These are phyloP conservation scores for Spathaspora passalidarum DNA, from an alignment of 805 yeast genomes.

Conservation along the genomic window DNA sequence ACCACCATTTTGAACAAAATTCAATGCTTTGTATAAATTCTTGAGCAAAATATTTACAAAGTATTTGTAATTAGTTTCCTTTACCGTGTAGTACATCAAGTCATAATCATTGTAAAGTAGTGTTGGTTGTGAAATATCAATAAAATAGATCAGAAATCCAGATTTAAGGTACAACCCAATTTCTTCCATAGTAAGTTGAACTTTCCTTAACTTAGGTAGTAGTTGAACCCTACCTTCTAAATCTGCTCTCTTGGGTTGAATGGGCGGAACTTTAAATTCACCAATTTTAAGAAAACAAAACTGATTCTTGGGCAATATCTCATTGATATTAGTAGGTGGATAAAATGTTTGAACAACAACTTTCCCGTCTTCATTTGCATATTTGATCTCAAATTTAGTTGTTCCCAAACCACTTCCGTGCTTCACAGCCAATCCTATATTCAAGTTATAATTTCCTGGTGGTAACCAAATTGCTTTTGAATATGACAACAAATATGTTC, in stretches of 20 bases:
- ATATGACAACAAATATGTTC: slow-evolving; percentile 49
- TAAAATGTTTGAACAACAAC: slow-evolving; percentile 39
- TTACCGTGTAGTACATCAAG: slow-evolving; percentile 38
- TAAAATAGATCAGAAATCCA: slow-evolving; percentile 45
- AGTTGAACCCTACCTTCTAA: background rate
- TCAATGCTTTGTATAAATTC: slow-evolving; percentile 45
- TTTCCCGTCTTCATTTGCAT: slow-evolving; percentile 23
- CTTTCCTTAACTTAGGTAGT: slow-evolving; percentile 23
- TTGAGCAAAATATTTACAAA: slow-evolving; percentile 46
- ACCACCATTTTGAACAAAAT: slow-evolving; percentile 31
- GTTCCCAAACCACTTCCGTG: slow-evolving; percentile 58
- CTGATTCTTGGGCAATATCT: slow-evolving; percentile 51
- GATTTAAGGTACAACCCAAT: slow-evolving; percentile 52
- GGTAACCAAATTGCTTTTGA: slow-evolving; percentile 43
- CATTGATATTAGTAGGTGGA: slow-evolving; percentile 57
- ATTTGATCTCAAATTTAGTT: slow-evolving; percentile 48
- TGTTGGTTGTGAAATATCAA: slow-evolving; percentile 43
- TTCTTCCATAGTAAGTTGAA: slow-evolving; percentile 53
- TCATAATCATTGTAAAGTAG: slow-evolving; percentile 40
- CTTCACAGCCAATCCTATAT: slow-evolving; percentile 51
- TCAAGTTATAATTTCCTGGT: slow-evolving; percentile 49
- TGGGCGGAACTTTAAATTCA: slow-evolving; percentile 35
- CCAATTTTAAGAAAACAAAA: slow-evolving; percentile 52
- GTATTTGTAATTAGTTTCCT: slow-evolving; percentile 38
- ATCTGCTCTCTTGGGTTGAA: slow-evolving; percentile 2